These are phyloP conservation scores for Thyridium curvatum DNA, from an alignment of 2,329 filamentous ascomycete genomes.

Conservation along the genomic window DNA sequence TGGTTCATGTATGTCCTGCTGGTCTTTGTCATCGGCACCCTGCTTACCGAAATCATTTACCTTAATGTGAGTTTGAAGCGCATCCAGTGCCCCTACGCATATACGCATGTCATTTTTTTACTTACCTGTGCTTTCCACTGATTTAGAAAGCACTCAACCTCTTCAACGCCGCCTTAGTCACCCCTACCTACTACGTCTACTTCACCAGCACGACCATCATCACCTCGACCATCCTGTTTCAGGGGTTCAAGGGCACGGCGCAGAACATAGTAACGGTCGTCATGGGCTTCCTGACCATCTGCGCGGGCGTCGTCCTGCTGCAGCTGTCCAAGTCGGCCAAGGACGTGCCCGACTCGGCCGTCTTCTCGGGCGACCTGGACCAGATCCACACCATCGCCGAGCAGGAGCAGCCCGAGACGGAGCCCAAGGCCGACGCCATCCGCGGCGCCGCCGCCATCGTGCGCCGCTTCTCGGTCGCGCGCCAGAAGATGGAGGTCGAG, in stretches of 20 bases:
- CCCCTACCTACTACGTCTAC: conserved; percentile 97
- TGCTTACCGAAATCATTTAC: conserved; percentile 91
- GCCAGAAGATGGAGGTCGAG: conserved; percentile 71
- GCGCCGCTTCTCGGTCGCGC: conserved; percentile 68
- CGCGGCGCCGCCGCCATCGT: conserved; percentile 85
- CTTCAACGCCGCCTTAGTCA: conserved; percentile 94
- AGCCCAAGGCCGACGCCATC: conserved; percentile 94
- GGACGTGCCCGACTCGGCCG: conserved; percentile 86
- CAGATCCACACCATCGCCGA: conserved; percentile 94
- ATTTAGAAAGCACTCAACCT: conserved; percentile 93
- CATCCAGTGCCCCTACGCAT: neutral
- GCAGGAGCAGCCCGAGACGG: conserved; percentile 91
- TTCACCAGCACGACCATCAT: conserved; percentile 96
- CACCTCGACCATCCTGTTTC: conserved; percentile 86
- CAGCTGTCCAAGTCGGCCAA: conserved; percentile 98
- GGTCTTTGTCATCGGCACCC: conserved; percentile 82
- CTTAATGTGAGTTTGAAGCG: conserved; percentile 83
- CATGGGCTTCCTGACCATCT: conserved; percentile 90
- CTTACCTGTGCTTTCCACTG: conserved; percentile 2
- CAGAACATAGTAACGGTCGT: conserved; percentile 82
- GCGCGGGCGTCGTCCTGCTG: conserved; percentile 81
- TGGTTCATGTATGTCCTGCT: conserved; percentile 94
- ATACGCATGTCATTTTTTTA: conserved; percentile 6
- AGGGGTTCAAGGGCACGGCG: conserved; percentile 83
- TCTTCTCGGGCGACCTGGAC: conserved; percentile 88